Percentiles rank a stretch among this genome's conserved stretches.
Evolutionary conservation across 805 yeast genomes (phyloP).

Genomic region (Candida ponderosae): DNA sequence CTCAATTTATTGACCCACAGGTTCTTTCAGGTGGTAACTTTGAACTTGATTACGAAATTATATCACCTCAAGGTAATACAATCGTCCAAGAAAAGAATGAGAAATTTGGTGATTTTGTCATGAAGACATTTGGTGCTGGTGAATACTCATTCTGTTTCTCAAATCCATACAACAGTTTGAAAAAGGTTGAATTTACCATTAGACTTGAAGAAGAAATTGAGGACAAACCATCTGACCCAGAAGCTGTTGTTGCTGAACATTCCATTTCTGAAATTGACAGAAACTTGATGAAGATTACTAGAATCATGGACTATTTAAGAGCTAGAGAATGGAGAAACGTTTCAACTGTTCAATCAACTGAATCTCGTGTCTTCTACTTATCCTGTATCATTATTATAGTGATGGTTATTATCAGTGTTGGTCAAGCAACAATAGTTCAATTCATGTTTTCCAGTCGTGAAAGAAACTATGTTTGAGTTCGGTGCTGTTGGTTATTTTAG

Average conservation of each 20-base stretch:
- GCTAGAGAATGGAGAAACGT: constrained; percentile 97
- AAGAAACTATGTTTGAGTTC: constrained; percentile 27
- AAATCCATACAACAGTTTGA: constrained; percentile 56
- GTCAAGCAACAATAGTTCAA: constrained; percentile 78
- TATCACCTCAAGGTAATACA: constrained; percentile 42
- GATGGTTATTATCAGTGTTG: constrained; percentile 69
- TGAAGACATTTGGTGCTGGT: constrained; percentile 50
- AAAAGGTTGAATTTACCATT: constrained; percentile 57
- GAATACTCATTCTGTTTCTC: constrained; percentile 62
- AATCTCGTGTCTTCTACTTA: constrained; percentile 69
- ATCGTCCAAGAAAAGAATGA: constrained; percentile 45
- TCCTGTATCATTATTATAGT: constrained; percentile 62
- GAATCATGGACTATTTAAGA: constrained; percentile 75
- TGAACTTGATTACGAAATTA: constrained; percentile 57
- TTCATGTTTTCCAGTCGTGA: constrained; percentile 56
- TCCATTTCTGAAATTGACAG: constrained; percentile 52
- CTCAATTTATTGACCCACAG: constrained; percentile 7
- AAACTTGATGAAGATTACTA: constrained; percentile 49
- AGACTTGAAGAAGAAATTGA: constrained; percentile 35
- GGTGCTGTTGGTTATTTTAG: too few species aligned
- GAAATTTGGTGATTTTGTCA: constrained; percentile 55
- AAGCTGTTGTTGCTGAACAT: constrained; percentile 43
- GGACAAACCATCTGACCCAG: constrained; percentile 29
- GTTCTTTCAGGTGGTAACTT: constrained; percentile 63
- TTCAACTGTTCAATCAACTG: constrained; percentile 80